Percentiles rank a stretch among this genome's conserved stretches.
These are phyloP conservation scores for Eucalyptus urophylla DNA, from an alignment of 345 rosid genomes.

Conservation along the genomic window DNA sequence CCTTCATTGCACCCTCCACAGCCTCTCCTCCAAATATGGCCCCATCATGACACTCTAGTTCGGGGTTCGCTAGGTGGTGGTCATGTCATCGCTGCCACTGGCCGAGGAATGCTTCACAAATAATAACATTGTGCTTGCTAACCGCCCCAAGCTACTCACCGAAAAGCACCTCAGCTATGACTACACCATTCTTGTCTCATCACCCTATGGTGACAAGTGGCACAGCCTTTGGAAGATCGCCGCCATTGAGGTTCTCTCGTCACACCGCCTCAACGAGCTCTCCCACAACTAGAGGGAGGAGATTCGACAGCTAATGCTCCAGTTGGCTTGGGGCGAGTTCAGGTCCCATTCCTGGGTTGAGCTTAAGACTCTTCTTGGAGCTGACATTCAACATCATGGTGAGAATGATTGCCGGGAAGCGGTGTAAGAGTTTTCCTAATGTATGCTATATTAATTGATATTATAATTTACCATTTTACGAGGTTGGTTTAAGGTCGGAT, in stretches of 20 bases:
- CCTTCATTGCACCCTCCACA: background rate
- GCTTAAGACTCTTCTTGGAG: slow-evolving; percentile 20
- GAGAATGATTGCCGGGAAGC: slow-evolving; percentile 39
- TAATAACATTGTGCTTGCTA: slow-evolving; percentile 30
- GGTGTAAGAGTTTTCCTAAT: background rate
- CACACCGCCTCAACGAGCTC: slow-evolving; percentile 23
- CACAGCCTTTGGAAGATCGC: slow-evolving; percentile 40
- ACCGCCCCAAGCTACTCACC: slow-evolving; percentile 15
- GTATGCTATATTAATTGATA: too few species aligned
- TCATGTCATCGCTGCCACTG: slow-evolving; percentile 13
- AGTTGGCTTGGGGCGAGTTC: slow-evolving; percentile 2
- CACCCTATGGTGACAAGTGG: slow-evolving; percentile 55
- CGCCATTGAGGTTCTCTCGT: slow-evolving; percentile 30
- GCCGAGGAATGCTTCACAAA: slow-evolving; percentile 46
- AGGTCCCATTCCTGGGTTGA: slow-evolving; percentile 15
- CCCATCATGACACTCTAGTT: slow-evolving; percentile 24
- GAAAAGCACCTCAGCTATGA: slow-evolving; percentile 25
- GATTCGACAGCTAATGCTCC: slow-evolving; percentile 11
- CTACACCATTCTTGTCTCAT: slow-evolving; percentile 2
- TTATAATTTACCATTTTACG: too few species aligned
- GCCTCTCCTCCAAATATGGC: slow-evolving; percentile 23
- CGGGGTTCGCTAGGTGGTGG: slow-evolving; percentile 12
- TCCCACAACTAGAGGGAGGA: slow-evolving; percentile 22
- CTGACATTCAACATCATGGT: slow-evolving; percentile 9
- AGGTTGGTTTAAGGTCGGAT: too few species aligned